Conservation (phyloP, 495 filamentous ascomycete genomes). For the Trichoderma virens region DNA sequence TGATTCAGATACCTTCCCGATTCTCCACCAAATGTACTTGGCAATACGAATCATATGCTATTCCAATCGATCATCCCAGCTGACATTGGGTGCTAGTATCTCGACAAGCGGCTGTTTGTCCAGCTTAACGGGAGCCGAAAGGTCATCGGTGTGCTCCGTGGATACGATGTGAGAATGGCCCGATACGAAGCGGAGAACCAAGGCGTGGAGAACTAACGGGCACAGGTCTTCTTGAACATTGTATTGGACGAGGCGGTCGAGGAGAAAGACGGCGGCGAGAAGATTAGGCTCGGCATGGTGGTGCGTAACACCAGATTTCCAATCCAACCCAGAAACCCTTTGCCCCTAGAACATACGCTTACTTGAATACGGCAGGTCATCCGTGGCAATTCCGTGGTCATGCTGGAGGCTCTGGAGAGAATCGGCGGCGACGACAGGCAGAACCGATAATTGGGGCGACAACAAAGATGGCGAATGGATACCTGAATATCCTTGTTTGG, state of each 20-base stretch:
- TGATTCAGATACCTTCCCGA: not conserved
- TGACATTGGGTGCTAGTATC: constrained; percentile 55
- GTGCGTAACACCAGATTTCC: constrained; percentile 43
- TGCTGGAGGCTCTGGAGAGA: constrained; percentile 73
- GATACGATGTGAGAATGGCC: constrained; percentile 72
- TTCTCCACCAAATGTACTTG: constrained; percentile 11
- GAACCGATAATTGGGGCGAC: not conserved
- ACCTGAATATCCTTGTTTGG: constrained; percentile 5
- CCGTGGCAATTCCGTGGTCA: constrained; percentile 90
- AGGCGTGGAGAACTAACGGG: not conserved
- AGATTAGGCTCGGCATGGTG: constrained; percentile 85
- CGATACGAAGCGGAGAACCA: not conserved
- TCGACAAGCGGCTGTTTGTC: constrained; percentile 97
- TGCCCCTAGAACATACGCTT: not conserved
- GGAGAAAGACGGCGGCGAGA: constrained; percentile 87
- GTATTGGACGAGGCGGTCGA: constrained; percentile 97
- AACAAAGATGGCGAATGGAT: not conserved
- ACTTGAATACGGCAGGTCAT: constrained; percentile 44
- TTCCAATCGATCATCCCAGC: constrained; percentile 12
- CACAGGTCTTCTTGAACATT: constrained; percentile 94
- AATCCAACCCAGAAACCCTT: not conserved
- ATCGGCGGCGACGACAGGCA: constrained; percentile 42
- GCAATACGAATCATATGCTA: not conserved
- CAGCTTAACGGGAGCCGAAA: constrained; percentile 96
- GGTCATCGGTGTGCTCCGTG: constrained; percentile 87